These are phyloP conservation scores for Luffa aegyptiaca DNA, from an alignment of 306 rosid genomes.

Conservation along the genomic window DNA sequence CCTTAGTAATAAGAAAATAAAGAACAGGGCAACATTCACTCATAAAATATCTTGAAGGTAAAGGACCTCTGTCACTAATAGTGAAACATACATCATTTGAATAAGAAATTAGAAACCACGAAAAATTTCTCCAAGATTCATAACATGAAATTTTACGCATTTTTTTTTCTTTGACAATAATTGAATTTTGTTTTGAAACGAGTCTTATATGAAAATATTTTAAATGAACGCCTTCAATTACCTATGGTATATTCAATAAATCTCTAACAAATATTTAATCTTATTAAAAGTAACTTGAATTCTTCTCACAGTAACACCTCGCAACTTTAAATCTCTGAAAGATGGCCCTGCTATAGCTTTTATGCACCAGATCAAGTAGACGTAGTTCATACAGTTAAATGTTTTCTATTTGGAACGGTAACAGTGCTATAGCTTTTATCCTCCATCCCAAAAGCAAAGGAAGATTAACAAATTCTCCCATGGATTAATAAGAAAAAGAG, in stretches of 20 bases:
- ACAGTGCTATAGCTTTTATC: not conserved
- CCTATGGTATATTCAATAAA: not conserved
- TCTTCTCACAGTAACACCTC: not conserved
- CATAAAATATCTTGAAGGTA: not conserved
- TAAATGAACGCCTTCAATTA: not conserved
- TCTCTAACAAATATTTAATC: not conserved
- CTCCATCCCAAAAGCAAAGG: not conserved
- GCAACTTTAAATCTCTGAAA: not conserved
- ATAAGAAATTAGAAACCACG: not conserved
- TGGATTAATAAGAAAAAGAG: not conserved
- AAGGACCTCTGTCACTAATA: not conserved
- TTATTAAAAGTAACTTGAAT: not conserved
- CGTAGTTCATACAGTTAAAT: not conserved
- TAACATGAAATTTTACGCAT: not conserved
- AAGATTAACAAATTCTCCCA: not conserved
- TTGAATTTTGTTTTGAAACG: not conserved
- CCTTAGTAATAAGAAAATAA: not conserved
- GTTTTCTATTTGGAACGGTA: not conserved
- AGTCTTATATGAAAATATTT: not conserved
- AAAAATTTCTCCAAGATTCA: not conserved
- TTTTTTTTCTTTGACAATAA: not conserved
- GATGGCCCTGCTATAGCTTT: not conserved
- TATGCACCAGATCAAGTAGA: not conserved
- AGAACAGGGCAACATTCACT: not conserved
- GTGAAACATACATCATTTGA: not conserved